These are phyloP conservation scores for Cydonia oblonga DNA, from an alignment of 331 rosid genomes.

Conservation along the genomic window DNA sequence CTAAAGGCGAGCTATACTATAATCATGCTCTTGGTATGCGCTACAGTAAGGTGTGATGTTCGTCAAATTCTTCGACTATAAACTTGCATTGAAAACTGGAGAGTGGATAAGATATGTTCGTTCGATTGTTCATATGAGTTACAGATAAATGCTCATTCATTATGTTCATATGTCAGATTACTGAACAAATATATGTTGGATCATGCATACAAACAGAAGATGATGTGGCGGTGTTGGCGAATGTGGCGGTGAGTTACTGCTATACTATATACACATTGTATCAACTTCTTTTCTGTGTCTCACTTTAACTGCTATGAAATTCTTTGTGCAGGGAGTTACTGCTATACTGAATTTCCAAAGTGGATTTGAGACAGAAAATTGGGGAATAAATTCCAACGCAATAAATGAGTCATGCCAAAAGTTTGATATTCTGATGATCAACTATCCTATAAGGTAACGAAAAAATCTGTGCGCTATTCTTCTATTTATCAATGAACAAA, in stretches of 20 bases:
- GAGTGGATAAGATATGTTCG: too few relatives aligned
- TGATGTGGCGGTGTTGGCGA: constrained; percentile 63
- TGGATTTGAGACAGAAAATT: constrained; percentile 80
- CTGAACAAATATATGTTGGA: constrained; percentile 87
- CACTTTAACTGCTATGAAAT: constrained; percentile 16
- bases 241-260: constrained; percentile 36
- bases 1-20: constrained; percentile 74
- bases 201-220: constrained; percentile 83
- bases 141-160: not conserved
- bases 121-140: too few relatives aligned
- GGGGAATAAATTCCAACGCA: constrained; percentile 70
- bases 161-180: constrained; percentile 41
- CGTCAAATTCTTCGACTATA: not conserved
- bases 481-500: constrained; percentile 2
- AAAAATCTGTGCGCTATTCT: not conserved
- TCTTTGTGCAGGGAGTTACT: constrained; percentile 66
- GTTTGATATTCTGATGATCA: constrained; percentile 69
- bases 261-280: not conserved
- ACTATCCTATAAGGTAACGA: constrained; percentile 74
- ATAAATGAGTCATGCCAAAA: constrained; percentile 70
- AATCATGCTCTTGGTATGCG: constrained; percentile 82
- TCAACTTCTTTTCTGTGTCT: not conserved
- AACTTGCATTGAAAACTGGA: not conserved
- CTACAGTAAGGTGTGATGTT: constrained; percentile 61
- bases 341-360: constrained; percentile 87